Evolutionary conservation across 495 filamentous ascomycete species (phyloP).

Genomic region (Penicillium robsamsonii): DNA sequence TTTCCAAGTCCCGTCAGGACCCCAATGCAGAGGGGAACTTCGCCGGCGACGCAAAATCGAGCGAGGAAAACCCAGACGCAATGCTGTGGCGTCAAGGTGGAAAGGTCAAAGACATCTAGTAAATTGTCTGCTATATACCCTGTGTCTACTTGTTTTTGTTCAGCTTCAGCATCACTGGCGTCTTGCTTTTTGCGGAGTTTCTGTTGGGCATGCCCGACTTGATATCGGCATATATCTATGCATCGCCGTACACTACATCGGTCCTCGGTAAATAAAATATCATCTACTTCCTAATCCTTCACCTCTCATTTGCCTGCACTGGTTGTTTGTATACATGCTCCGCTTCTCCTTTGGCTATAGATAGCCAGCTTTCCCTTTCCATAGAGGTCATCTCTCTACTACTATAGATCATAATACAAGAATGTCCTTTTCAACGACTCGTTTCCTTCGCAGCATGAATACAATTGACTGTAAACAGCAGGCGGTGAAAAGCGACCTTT

Average conservation of each 20-base stretch:
- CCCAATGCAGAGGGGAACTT: constrained; percentile 45
- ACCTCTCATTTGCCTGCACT: no score
- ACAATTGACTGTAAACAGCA: background rate
- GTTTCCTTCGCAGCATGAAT: background rate
- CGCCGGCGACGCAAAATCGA: constrained; percentile 36
- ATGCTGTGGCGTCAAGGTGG: constrained; percentile 19
- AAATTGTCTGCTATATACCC: constrained; percentile 6
- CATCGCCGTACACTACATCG: background rate
- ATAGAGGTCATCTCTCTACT: background rate
- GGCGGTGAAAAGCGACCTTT: background rate
- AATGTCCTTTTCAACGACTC: background rate
- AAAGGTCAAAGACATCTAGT: constrained; percentile 37
- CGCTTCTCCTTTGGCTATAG: no score
- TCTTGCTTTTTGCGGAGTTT: constrained; percentile 23
- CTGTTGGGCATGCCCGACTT: constrained; percentile 13
- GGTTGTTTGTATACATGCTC: no score
- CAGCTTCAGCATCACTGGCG: constrained; percentile 12
- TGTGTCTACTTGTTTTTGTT: constrained; percentile 13
- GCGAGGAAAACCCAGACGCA: constrained; percentile 27
- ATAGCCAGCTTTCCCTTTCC: background rate
- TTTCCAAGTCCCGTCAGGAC: constrained; percentile 44
- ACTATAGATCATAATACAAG: background rate
- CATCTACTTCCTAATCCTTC: constrained; percentile 1
- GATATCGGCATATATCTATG: constrained; percentile 5
- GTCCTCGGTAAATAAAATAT: background rate